Percentiles rank a stretch among this genome's conserved stretches.
These are phyloP conservation scores for Aspergillus viridinutans DNA, from an alignment of 2,329 filamentous ascomycete genomes.

Conservation along the genomic window DNA sequence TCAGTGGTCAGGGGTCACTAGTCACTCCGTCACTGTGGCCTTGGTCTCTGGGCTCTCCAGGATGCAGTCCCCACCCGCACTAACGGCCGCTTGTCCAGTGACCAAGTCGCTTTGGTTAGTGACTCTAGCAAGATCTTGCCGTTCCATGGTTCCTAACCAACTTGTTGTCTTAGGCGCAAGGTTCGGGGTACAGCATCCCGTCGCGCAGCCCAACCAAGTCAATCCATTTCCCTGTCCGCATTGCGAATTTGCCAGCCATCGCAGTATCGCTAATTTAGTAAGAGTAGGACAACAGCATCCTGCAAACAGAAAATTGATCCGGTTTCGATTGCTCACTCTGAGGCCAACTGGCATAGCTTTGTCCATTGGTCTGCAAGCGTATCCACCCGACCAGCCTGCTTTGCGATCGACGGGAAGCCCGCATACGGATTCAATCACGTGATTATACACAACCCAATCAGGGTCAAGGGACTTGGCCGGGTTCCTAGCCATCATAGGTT, in stretches of 20 bases:
- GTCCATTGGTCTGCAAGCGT: background rate
- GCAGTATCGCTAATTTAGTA: background rate
- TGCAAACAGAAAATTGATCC: background rate
- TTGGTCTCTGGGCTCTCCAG: slow-evolving; percentile 13
- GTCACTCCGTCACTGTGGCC: background rate
- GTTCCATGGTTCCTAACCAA: background rate
- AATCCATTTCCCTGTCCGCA: slow-evolving; percentile 3
- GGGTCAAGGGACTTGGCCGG: background rate
- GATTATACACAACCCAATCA: slow-evolving; percentile 12
- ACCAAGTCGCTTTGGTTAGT: background rate
- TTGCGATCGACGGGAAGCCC: slow-evolving; percentile 21
- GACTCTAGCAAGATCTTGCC: background rate
- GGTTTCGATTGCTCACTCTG: background rate
- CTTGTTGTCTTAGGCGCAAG: background rate
- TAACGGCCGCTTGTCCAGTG: slow-evolving; percentile 7
- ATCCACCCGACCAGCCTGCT: slow-evolving; percentile 7
- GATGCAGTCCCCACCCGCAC: slow-evolving; percentile 10
- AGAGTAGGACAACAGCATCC: background rate
- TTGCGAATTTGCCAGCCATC: background rate
- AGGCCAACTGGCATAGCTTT: background rate
- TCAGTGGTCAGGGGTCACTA: background rate
- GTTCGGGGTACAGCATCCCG: background rate
- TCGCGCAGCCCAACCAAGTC: slow-evolving; percentile 4
- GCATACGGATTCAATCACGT: slow-evolving; percentile 20
- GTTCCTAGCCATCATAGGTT: slow-evolving; percentile 3